These are phyloP conservation scores for Didymella segeticola DNA, from an alignment of 2,329 filamentous ascomycete genomes.

Conservation along the genomic window DNA sequence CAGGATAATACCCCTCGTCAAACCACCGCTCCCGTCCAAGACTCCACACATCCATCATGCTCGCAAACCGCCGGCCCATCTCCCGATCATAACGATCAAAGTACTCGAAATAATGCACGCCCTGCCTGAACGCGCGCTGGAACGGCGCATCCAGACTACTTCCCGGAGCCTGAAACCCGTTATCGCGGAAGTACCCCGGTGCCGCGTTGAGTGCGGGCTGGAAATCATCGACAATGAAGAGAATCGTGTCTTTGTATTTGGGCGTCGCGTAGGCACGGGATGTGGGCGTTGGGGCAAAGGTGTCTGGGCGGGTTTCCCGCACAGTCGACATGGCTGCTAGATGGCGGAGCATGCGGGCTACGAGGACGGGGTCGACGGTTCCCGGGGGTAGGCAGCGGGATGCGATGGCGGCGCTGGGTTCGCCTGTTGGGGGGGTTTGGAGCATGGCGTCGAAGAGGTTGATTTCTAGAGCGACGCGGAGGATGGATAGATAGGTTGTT, in stretches of 20 bases:
- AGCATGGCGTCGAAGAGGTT: constrained; percentile 33
- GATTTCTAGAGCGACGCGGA: constrained; percentile 31
- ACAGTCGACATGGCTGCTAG: constrained; percentile 35
- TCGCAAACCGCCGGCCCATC: constrained; percentile 34
- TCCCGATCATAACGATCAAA: constrained; percentile 28
- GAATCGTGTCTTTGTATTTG: constrained; percentile 31
- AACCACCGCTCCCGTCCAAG: constrained; percentile 35
- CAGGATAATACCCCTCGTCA: constrained; percentile 30
- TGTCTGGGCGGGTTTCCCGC: constrained; percentile 24
- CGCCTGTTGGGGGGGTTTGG: constrained; percentile 15
- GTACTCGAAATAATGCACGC: constrained; percentile 32
- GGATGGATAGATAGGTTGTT: constrained; percentile 26
- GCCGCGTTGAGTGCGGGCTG: constrained; percentile 25
- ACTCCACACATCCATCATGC: constrained; percentile 40
- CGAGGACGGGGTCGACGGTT: constrained; percentile 25
- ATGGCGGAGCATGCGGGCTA: constrained; percentile 37
- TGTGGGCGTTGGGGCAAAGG: constrained; percentile 25
- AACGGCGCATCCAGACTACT: constrained; percentile 29
- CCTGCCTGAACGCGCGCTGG: constrained; percentile 31
- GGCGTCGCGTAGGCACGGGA: constrained; percentile 25
- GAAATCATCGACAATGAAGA: constrained; percentile 31
- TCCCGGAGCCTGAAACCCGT: constrained; percentile 24
- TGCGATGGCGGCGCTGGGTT: constrained; percentile 22
- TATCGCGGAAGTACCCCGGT: constrained; percentile 26
- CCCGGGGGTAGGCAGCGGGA: constrained; percentile 12